A percentile compares a stretch with the other conserved stretches of the same genome.
Conservation (phyloP, 2,329 filamentous ascomycete genomes). For the Cryphonectria parasitica region DNA sequence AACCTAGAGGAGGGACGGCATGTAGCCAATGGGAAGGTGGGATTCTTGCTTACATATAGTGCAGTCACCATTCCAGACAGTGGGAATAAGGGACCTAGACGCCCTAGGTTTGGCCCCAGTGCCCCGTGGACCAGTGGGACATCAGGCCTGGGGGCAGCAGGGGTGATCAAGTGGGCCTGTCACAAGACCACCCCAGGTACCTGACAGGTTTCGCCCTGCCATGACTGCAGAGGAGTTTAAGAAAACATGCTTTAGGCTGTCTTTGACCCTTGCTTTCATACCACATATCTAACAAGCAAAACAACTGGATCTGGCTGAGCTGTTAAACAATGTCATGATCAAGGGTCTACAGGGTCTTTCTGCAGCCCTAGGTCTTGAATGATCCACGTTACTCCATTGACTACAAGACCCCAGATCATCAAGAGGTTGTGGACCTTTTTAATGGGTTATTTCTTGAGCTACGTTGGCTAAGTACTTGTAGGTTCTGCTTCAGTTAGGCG, state of each 20-base stretch:
- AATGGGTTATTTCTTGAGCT: not conserved
- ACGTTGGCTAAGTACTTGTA: not conserved
- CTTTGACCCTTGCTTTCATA: not conserved
- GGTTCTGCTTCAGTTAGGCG: not conserved
- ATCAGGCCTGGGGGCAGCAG: not conserved
- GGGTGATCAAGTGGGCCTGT: conserved; percentile 4
- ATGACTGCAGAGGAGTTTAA: not conserved
- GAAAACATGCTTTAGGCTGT: not conserved
- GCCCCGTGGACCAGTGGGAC: conserved; percentile 2
- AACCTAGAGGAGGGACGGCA: not conserved
- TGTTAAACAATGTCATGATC: not conserved
- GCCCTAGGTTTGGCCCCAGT: not conserved
- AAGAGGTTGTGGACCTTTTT: not conserved
- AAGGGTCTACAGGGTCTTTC: not conserved
- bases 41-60: not conserved
- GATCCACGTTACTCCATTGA: not conserved
- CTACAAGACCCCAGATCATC: not conserved
- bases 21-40: not conserved
- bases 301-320: not conserved
- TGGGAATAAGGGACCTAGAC: not conserved
- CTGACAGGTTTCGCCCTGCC: not conserved
- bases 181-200: not conserved
- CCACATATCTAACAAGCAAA: not conserved
- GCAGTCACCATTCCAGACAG: not conserved
- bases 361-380: not conserved